Percentiles rank a stretch among this genome's conserved stretches.
Conservation (phyloP, 257 asterid species). For the Rhazya stricta region DNA sequence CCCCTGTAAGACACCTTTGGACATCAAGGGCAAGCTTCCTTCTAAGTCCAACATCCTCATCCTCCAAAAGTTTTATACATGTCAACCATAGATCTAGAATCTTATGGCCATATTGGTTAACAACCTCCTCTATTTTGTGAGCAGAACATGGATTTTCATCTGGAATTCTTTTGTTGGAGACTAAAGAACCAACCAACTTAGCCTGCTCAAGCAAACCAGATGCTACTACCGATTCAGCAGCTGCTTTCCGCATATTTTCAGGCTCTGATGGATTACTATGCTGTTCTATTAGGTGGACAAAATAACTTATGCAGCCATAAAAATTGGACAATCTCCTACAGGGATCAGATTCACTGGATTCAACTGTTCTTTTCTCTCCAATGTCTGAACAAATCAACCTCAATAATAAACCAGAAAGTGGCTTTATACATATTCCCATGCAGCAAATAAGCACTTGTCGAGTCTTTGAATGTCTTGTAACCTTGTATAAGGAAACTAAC, state of each 20-base stretch:
- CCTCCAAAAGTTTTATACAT: constrained; percentile 82
- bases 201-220: constrained; percentile 69
- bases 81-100: constrained; percentile 65
- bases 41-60: constrained; percentile 76
- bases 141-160: constrained; percentile 22
- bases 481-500: constrained; percentile 61
- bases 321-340: constrained; percentile 31
- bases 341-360: constrained; percentile 26
- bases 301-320: constrained; percentile 47
- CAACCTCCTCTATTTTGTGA: constrained; percentile 36
- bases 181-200: constrained; percentile 40
- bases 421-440: constrained; percentile 80
- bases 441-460: constrained; percentile 70
- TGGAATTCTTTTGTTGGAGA: constrained; percentile 29
- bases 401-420: constrained; percentile 38
- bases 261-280: constrained; percentile 72
- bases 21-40: constrained; percentile 64
- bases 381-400: constrained; percentile 33
- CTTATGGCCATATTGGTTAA: constrained; percentile 45
- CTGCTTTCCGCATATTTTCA: constrained; percentile 69
- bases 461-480: constrained; percentile 73
- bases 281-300: constrained; percentile 50
- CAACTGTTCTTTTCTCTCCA: constrained; percentile 21
- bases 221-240: constrained; percentile 82
- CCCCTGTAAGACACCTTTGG: constrained; percentile 47